A percentile compares a stretch with the other conserved stretches of the same genome.
phyloP scores from a whole-genome alignment of 768 basidiomycete species.

The Suillus luteus region DNA sequence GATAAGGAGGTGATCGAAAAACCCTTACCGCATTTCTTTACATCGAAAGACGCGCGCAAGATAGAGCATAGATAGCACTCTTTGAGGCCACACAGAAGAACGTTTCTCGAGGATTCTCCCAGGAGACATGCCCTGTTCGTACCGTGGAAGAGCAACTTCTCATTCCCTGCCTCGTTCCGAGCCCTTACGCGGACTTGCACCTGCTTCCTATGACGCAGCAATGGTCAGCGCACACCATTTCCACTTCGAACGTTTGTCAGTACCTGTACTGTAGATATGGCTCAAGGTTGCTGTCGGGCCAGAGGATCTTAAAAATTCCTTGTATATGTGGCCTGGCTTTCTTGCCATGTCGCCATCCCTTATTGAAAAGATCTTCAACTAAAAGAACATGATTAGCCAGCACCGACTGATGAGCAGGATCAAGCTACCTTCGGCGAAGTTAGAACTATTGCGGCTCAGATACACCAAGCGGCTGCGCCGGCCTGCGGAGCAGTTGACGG shows the following conservation, averaged over 20 bases:
- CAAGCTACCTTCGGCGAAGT: conserved; percentile 39
- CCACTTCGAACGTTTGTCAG: conserved; percentile 26
- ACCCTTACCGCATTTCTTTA: conserved; percentile 55
- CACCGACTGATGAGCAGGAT: not conserved
- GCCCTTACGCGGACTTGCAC: conserved; percentile 31
- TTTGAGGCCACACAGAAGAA: conserved; percentile 49
- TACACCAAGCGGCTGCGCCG: conserved; percentile 45
- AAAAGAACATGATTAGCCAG: conserved; percentile 10
- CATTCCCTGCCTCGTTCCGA: conserved; percentile 43
- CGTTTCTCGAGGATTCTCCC: conserved; percentile 51
- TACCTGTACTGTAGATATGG: conserved; percentile 52
- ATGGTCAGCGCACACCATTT: conserved; percentile 11
- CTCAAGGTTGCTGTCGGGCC: conserved; percentile 43
- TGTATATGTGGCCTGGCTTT: conserved; percentile 52
- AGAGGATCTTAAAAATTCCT: conserved; percentile 53
- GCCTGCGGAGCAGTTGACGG: conserved; percentile 38
- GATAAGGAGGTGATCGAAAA: conserved; percentile 17
- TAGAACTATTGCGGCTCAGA: conserved; percentile 37
- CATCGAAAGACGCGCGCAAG: conserved; percentile 59
- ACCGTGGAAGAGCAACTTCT: conserved; percentile 69
- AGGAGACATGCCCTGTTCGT: conserved; percentile 59
- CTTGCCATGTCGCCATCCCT: conserved; percentile 58
- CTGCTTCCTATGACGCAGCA: conserved; percentile 19
- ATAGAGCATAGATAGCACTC: conserved; percentile 60
- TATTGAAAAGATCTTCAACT: conserved; percentile 54